Percentiles rank a stretch among this genome's conserved stretches.
These are phyloP conservation scores for Xylariaceae sp. DNA, from an alignment of 2,329 filamentous ascomycete genomes.

Conservation along the genomic window DNA sequence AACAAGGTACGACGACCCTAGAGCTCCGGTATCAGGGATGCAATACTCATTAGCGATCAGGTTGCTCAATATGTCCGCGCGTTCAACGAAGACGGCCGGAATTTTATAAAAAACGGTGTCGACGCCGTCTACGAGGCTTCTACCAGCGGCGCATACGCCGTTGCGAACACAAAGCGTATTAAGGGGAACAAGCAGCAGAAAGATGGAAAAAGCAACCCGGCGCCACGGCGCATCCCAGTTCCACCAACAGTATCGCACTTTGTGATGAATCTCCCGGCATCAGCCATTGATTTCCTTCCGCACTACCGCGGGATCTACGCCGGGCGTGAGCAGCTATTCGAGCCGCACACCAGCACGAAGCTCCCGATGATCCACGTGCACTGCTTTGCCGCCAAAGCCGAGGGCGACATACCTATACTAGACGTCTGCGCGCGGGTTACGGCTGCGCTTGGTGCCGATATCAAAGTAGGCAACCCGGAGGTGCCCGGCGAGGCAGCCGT, in stretches of 20 bases:
- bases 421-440: constrained; percentile 67
- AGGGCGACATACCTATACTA: constrained; percentile 61
- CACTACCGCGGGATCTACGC: constrained; percentile 75
- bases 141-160: constrained; percentile 48
- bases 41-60: constrained; percentile 34
- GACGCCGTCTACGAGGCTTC: constrained; percentile 54
- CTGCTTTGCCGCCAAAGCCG: constrained; percentile 82
- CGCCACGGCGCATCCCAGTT: constrained; percentile 45
- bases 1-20: constrained; percentile 65
- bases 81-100: constrained; percentile 76
- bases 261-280: constrained; percentile 95
- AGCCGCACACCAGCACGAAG: constrained; percentile 51
- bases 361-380: constrained; percentile 90
- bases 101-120: constrained; percentile 71
- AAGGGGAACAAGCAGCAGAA: constrained; percentile 34
- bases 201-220: constrained; percentile 29
- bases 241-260: constrained; percentile 85
- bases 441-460: constrained; percentile 53
- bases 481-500: constrained; percentile 51
- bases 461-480: constrained; percentile 51
- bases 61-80: constrained; percentile 67
- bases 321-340: constrained; percentile 63
- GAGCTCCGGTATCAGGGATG: not conserved
- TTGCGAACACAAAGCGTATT: constrained; percentile 51
- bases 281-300: constrained; percentile 76